Evolutionary conservation across 371 early-diverging fungal genomes (phyloP).

Genomic region (Mortierella sp.): DNA sequence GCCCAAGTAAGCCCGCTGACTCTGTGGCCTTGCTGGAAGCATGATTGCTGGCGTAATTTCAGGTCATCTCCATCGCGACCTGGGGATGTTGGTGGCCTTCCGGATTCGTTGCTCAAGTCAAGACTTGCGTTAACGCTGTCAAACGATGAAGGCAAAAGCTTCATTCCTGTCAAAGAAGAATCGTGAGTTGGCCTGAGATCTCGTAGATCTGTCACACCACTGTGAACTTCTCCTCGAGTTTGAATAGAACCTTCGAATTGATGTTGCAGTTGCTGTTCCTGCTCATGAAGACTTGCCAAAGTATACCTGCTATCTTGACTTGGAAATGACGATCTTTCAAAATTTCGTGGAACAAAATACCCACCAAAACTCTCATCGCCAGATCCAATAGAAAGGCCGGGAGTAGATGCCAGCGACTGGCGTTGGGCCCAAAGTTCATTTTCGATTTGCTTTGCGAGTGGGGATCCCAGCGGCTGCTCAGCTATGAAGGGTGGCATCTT

Average conservation of each 20-base stretch:
- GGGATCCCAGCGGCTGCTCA: conserved; percentile 36
- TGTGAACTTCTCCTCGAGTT: background rate
- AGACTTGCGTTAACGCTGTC: background rate
- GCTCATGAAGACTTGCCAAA: conserved; percentile 14
- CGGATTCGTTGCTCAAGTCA: background rate
- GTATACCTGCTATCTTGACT: conserved; percentile 24
- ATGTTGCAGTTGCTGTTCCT: conserved; percentile 10
- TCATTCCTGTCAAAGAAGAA: background rate
- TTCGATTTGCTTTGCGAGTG: conserved; percentile 44
- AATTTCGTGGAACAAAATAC: conserved; percentile 6
- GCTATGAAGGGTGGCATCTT: conserved; percentile 29
- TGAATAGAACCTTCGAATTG: background rate
- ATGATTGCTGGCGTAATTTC: conserved; percentile 8
- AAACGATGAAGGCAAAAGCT: background rate
- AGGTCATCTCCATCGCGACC: conserved; percentile 10
- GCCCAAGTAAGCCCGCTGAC: conserved; percentile 31
- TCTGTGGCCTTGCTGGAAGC: conserved; percentile 13
- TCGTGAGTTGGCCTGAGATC: conserved; percentile 7
- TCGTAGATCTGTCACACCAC: conserved; percentile 14
- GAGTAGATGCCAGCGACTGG: conserved; percentile 2
- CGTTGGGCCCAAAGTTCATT: conserved; percentile 21
- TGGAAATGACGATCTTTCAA: conserved; percentile 6
- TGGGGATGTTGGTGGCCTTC: conserved; percentile 1
- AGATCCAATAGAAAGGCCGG: background rate
- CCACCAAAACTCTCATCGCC: background rate